Percentiles rank a stretch among this genome's conserved stretches.
Evolutionary conservation across 2,329 filamentous ascomycete genomes (phyloP).

Genomic region (Colletotrichum sp.): DNA sequence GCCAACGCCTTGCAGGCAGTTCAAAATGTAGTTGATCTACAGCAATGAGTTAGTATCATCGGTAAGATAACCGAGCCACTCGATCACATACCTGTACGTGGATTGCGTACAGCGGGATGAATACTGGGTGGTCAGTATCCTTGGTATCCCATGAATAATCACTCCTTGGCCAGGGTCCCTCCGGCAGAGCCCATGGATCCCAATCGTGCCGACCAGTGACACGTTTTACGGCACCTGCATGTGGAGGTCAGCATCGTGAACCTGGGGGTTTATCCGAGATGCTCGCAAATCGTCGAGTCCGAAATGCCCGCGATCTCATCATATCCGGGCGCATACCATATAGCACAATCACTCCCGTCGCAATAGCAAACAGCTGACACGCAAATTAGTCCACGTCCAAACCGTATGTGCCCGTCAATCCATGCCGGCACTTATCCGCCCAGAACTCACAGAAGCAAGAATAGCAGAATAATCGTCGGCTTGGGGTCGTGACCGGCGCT

Average conservation of each 20-base stretch:
- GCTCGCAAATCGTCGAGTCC: not conserved
- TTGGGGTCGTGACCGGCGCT: not conserved
- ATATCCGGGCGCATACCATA: not conserved
- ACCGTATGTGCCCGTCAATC: rapidly evolving
- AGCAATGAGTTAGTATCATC: too few species aligned
- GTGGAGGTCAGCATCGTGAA: not conserved
- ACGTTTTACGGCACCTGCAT: not conserved
- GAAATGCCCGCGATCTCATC: not conserved
- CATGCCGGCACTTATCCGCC: not conserved
- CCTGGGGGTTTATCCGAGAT: too few species aligned
- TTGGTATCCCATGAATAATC: not conserved
- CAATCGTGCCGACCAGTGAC: conserved; percentile 8
- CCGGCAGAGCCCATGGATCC: not conserved
- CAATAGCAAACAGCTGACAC: not conserved
- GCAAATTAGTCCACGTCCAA: not conserved
- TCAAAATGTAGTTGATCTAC: not conserved
- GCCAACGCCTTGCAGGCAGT: not conserved
- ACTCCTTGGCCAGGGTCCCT: conserved; percentile 1
- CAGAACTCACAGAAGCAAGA: not conserved
- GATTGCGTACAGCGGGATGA: not conserved
- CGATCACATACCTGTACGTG: not conserved
- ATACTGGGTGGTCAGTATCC: not conserved
- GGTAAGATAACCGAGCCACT: too few species aligned
- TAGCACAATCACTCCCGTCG: not conserved
- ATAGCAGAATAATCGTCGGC: conserved; percentile 1